Evolutionary conservation across 352 stramenopile species (phyloP).

Genomic region (Peronospora belbahrii): DNA sequence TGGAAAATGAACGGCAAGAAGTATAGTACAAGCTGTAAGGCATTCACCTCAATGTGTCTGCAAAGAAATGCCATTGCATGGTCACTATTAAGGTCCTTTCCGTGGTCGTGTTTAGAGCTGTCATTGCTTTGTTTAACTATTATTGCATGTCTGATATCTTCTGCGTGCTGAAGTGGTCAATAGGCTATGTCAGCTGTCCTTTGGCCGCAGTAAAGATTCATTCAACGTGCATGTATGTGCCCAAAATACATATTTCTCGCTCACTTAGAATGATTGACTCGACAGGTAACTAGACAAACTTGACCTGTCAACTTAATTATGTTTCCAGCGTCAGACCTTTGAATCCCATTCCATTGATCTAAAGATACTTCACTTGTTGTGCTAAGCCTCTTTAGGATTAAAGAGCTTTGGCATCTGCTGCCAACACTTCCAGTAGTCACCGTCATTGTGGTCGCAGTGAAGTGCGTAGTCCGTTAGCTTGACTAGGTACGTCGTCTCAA

Average conservation of each 20-base stretch:
- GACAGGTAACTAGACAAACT: no score
- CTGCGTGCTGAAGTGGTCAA: no score
- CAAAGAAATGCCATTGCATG: conserved; percentile 81
- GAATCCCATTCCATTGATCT: background rate
- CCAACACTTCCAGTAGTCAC: conserved; percentile 92
- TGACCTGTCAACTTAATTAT: conserved; percentile 52
- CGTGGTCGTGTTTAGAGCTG: conserved; percentile 84
- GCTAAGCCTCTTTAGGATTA: conserved; percentile 34
- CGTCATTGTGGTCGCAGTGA: conserved; percentile 79
- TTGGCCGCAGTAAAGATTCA: no score
- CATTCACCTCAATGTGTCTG: conserved; percentile 88
- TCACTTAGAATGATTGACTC: no score
- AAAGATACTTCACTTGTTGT: background rate
- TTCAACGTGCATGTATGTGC: no score
- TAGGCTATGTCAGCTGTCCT: no score
- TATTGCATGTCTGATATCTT: no score
- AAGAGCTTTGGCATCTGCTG: conserved; percentile 88
- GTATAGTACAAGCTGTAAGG: conserved; percentile 87
- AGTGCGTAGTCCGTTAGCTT: conserved; percentile 87
- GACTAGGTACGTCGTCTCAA: conserved; percentile 91
- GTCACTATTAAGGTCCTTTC: conserved; percentile 79
- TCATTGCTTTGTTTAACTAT: no score
- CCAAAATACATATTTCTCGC: no score
- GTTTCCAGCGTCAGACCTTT: background rate
- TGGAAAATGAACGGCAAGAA: conserved; percentile 87